Evolutionary conservation across 2,329 filamentous ascomycete genomes (phyloP), one percentile per base, ranked within the genome.

Genomic region (Fusarium udum): DNA sequence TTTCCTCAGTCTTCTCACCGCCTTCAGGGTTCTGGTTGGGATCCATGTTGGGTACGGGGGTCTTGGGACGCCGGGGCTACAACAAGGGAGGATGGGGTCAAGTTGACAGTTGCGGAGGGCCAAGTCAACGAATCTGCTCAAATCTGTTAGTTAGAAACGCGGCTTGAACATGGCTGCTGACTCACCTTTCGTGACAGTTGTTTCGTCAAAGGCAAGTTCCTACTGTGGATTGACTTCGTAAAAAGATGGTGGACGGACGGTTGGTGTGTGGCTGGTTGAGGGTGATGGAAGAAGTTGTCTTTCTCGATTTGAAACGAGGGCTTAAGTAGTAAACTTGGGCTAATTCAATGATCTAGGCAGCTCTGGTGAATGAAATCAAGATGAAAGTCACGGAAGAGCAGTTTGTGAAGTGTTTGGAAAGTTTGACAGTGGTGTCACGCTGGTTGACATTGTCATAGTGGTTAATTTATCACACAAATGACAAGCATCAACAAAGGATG

Each of bases 181-280:
- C 45, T 31, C 7, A 48, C 45, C 7, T 22, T 31, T n/a, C 6
- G 45, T 3, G 10, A 7, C 22, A 4, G 1, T 11, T 16, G 1
- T 31, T 5, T 48, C 0, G 26, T 7, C 2, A 5, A 4, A 31
- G 26, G 9, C 9, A 8, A 6, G 9, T n/a, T n/a, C 0, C 26
- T 8, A 11, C 20, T 31, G 10, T n/a, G 3, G 45, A 4, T 16
- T 22, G 20, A 9, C 26, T 16, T 4, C 45, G 26, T n/a, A 20
- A 16, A 16, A n/a, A 31, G 20, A n/a, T 16, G 45, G 45, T 48
- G 28, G 7, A 16, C 3, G 4, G 14, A 12, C 10, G 45, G 6
- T 14, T 48, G 14, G 26, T 11, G 3, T 14, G 26, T 8, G 6
- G 26, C 16, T 31, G 26, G 0, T 31, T n/a, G 14, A n/a, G 9